phyloP scores from a whole-genome alignment of 129 eudicot genomes.

The Arctium lappa region DNA sequence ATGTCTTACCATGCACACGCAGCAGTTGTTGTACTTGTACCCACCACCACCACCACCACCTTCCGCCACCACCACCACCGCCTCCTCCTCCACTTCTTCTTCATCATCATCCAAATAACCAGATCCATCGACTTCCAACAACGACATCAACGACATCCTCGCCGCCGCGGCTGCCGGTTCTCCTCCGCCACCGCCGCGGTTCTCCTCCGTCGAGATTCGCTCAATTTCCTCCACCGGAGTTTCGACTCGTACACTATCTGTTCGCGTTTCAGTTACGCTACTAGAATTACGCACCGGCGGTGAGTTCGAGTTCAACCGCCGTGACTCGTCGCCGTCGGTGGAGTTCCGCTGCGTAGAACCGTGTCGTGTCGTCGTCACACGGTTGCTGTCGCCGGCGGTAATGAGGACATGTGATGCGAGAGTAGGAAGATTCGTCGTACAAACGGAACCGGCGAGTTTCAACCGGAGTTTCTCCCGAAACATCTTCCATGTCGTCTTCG shows the following conservation, averaged over 20 bases:
- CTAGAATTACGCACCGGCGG: conserved; percentile 4
- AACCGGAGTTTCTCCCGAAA: conserved; percentile 52
- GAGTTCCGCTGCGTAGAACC: not conserved
- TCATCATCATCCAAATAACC: conserved; percentile 38
- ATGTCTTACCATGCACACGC: conserved; percentile 93
- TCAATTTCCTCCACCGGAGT: conserved; percentile 27
- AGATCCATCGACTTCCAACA: conserved; percentile 67
- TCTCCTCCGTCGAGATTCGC: conserved; percentile 9
- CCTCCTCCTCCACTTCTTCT: conserved; percentile 34
- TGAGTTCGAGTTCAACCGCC: conserved; percentile 21
- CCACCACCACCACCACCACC: conserved; percentile 18
- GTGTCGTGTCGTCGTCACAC: conserved; percentile 4
- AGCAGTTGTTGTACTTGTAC: conserved; percentile 47
- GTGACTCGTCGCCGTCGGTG: not conserved
- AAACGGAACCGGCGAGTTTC: conserved; percentile 39
- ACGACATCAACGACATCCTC: conserved; percentile 81
- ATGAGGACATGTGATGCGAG: conserved; percentile 45
- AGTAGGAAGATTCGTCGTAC: conserved; percentile 38
- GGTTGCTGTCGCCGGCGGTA: conserved; percentile 10
- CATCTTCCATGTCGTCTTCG: conserved; percentile 50
- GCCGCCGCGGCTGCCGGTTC: conserved; percentile 31
- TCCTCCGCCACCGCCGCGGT: conserved; percentile 18
- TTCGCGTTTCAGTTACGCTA: conserved; percentile 3
- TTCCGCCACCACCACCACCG: conserved; percentile 37
- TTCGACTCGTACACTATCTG: not conserved